Base-by-base conservation (phyloP, 139 green algal genomes). In the Chlorella ohadii region DNA sequence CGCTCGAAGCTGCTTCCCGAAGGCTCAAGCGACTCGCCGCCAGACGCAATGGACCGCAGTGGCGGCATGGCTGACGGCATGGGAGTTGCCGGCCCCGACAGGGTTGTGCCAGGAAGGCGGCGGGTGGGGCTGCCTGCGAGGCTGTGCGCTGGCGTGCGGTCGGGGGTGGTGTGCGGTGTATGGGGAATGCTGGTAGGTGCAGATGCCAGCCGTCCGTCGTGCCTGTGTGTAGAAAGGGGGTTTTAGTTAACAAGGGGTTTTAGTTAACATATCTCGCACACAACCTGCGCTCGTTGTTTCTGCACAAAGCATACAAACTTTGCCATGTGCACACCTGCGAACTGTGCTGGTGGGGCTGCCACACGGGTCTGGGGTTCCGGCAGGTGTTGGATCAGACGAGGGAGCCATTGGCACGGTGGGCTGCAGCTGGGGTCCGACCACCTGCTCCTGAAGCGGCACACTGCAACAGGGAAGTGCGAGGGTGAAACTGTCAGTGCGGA, bases 1-100 rank as follows among this genome's bases (percentile, higher is more conserved):
- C 74, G 66, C 64, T 97, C 94, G 81, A 97, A 97, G 28, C 72
- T 57, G 61, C 88, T 84, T 0, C 84, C 27, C 0, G 27, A 31
- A 27, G 74, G 41, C 51, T 34, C 36, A 3, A 15, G 15, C 63
- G 38, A 17, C 38, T 27, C 20, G 44, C 36, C 34, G 4, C 56
- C 27, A 1, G 61, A 36, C 16, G 57, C 56, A 28, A 71, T 70
- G 57, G 56, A 81, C 28, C 77, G 77, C 38, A 59, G 77, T 27
- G 61, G 77, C 15, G 77, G 77, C 61, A 81, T 81, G 33, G 23
- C 36, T 12, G 27, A 36, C 23, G 36, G 25, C 5, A 57, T 12
- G 0, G 33, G 17, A 13, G 59, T 38, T 31, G 75, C 11, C 44
- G 47, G 33, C 27, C n/a, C 70, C 9, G n/a, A 44, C 72, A 44